Conservation (phyloP, 108 stramenopile genomes). For the Aurantiochytrium sp. region DNA sequence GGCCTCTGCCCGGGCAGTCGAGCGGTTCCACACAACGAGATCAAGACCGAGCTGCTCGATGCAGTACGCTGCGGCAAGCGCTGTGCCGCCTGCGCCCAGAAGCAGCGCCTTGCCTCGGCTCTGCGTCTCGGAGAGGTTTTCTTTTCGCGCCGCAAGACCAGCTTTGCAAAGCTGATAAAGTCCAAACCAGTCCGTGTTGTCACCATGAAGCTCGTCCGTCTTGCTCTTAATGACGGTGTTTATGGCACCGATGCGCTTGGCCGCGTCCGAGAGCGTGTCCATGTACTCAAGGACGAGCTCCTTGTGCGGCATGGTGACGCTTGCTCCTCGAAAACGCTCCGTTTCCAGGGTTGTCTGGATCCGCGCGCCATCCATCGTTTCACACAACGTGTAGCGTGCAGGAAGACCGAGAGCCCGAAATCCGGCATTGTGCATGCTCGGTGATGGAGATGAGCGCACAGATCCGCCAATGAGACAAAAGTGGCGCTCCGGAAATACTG, state of each 20-base stretch:
- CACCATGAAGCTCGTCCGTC: constrained; percentile 49
- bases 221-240: constrained; percentile 66
- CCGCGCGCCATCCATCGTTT: background rate
- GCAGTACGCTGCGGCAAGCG: constrained; percentile 85
- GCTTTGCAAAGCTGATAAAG: constrained; percentile 44
- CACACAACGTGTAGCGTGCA: constrained; percentile 60
- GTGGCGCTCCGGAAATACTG: background rate
- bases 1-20: constrained; percentile 72
- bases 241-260: constrained; percentile 88
- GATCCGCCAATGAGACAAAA: constrained; percentile 78
- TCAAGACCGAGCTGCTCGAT: constrained; percentile 62
- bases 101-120: constrained; percentile 48
- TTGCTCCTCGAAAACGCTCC: constrained; percentile 72
- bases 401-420: constrained; percentile 72
- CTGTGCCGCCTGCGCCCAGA: constrained; percentile 92
- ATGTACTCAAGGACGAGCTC: constrained; percentile 70
- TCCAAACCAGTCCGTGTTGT: constrained; percentile 99
- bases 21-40: constrained; percentile 83
- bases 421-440: constrained; percentile 88
- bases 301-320: constrained; percentile 98
- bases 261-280: constrained; percentile 66
- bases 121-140: background rate
- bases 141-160: background rate
- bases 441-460: constrained; percentile 85
- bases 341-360: background rate